These are phyloP conservation scores for Paxillus involutus DNA, from an alignment of 768 basidiomycete genomes.

Conservation along the genomic window DNA sequence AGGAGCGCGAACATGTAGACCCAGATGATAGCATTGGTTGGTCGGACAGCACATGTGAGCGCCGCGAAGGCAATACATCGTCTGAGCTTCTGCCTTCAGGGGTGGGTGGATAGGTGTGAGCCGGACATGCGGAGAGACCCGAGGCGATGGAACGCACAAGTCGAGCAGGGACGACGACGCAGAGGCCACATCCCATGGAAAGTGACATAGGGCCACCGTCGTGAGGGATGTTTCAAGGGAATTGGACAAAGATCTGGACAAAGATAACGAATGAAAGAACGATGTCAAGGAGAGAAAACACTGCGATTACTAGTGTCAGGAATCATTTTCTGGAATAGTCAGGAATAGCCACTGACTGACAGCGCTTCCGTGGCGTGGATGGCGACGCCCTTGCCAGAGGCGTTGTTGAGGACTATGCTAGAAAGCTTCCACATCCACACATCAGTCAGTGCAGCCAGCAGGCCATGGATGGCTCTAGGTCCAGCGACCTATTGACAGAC, in stretches of 20 bases:
- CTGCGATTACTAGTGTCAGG: conserved; percentile 38
- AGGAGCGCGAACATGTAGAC: conserved; percentile 60
- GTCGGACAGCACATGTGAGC: conserved; percentile 78
- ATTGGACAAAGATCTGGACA: conserved; percentile 90
- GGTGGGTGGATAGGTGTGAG: conserved; percentile 20
- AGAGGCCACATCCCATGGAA: conserved; percentile 63
- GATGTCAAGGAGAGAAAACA: conserved; percentile 79
- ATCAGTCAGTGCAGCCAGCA: conserved; percentile 80
- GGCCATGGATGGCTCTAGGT: conserved; percentile 77
- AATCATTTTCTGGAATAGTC: not conserved
- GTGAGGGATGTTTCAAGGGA: conserved; percentile 89
- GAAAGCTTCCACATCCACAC: conserved; percentile 68
- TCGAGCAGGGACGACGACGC: conserved; percentile 23
- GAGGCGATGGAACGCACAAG: conserved; percentile 11
- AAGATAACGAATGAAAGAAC: conserved; percentile 81
- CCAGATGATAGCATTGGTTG: conserved; percentile 91
- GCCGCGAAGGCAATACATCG: conserved; percentile 61
- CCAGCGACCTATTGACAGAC: conserved; percentile 51
- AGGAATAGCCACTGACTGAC: conserved; percentile 52
- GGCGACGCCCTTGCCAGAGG: conserved; percentile 33
- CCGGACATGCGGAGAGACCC: conserved; percentile 12
- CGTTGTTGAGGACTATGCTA: conserved; percentile 51
- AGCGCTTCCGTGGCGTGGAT: conserved; percentile 35
- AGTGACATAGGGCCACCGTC: conserved; percentile 71
- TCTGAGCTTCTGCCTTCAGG: conserved; percentile 31